Base-by-base conservation (phyloP, 306 rosid genomes). In the Prunus armeniaca region DNA sequence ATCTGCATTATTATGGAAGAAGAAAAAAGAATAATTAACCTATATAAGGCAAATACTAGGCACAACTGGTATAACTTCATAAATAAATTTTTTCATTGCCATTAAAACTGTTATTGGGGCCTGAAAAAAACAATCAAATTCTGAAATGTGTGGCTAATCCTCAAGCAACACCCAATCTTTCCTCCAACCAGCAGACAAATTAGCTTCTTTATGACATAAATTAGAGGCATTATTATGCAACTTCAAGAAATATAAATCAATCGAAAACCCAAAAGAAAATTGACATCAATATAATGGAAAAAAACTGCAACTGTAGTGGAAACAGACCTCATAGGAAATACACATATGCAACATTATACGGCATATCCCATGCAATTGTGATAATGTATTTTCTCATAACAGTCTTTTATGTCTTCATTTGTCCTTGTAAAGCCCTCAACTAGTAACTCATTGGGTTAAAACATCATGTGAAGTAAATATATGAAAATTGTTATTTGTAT, bases 1-100 rank as follows among this genome's bases (percentile, higher is more conserved):
- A 86, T 88, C 99, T 96, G 80, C 43, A 38, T 76, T 51, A 60
- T 72, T 2, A 55, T 2, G 7, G 34, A 47, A 30, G 3, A 32
- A 43, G 51, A 25, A 73, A 28, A 38, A 41, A 52, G 22, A 51
- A 13, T 49, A 34, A 72, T 50, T 22, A 56, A 2, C 14, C 43
- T 38, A 6, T 38, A 52, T 34, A 4, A 27, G 30, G 51, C 9
- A 68, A 52, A 57, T 20, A 28, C 18, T 73, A 34, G 80, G 38
- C 64, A 58, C 65, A 56, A 62, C 67, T 56, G 76, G 25, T 45
- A 9, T 20, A 12, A 47, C 52, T 47, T 47, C 17, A 47, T 47
- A 47, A 38, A 38, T 38, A 9, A 13, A 25, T 2, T 4, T n/a
- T 18, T 9, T 38, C 28, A 38, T n/a, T 41, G 47, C 17, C 69